Evolutionary conservation across 257 asterid genomes (phyloP).

Genomic region (Nicotiana noctiflora): DNA sequence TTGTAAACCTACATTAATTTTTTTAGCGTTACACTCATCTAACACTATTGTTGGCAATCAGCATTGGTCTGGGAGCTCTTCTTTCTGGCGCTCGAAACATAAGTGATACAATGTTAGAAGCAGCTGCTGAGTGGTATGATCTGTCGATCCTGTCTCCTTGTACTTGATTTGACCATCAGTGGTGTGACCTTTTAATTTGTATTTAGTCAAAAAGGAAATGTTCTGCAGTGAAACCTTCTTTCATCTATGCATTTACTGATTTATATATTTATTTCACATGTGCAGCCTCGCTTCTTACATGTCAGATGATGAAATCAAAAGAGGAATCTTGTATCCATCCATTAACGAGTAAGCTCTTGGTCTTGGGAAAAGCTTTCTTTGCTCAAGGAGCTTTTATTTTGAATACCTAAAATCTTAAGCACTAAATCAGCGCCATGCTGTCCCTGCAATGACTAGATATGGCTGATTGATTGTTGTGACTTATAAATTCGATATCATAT

Average conservation of each 20-base stretch:
- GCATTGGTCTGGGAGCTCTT: constrained; percentile 98
- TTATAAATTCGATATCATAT: neutral
- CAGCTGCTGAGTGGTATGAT: constrained; percentile 86
- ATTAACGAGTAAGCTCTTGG: constrained; percentile 52
- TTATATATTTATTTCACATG: neutral
- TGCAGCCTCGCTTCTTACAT: constrained; percentile 95
- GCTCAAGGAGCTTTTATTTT: neutral
- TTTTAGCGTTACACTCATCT: neutral
- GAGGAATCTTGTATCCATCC: constrained; percentile 77
- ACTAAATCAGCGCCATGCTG: neutral
- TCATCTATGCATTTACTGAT: neutral
- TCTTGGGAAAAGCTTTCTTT: neutral
- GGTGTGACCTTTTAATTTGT: neutral
- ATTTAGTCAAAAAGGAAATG: neutral
- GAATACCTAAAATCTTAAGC: neutral
- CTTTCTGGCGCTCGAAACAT: constrained; percentile 83
- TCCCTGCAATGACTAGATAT: neutral
- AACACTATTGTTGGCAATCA: constrained; percentile 21
- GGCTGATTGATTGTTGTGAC: neutral
- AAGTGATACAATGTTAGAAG: constrained; percentile 89
- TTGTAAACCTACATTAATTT: constrained; percentile 5
- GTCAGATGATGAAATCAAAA: constrained; percentile 73
- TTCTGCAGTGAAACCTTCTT: neutral
- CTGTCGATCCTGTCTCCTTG: neutral
- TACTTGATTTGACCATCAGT: neutral